Evolutionary conservation across 805 yeast species (phyloP), one percentile per base, ranked within the genome.

Genomic region (Lipomyces orientalis): DNA sequence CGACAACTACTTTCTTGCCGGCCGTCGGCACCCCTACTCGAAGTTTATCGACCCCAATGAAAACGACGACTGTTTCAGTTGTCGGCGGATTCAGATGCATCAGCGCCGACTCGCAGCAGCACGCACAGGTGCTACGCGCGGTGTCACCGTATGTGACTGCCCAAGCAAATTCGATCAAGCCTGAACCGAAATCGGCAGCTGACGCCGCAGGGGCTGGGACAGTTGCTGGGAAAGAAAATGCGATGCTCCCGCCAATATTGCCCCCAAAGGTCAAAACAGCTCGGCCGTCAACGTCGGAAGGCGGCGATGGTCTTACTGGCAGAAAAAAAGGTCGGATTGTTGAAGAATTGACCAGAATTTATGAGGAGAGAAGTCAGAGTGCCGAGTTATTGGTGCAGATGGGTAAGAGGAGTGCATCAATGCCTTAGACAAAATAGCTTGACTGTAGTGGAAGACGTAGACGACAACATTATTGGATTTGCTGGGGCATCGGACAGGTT

Each of bases 301-400:
- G 19, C 14, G 62, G 2, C 5, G 58, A 19, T 6, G 43, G 25
- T 10, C 31, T 43, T 43, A 33, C 35, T 16, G 60, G 64, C 22
- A 35, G 72, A 58, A 68, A 66, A 52, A 64, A 65, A 34, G 73
- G 73, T 16, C 55, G 60, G 61, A 54, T 71, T 39, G 71, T 71
- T n/a, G 69, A 71, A 58, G 70, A 71, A 49, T 62, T 71, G 49
- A 37, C 72, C 5, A 43, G 59, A 29, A 62, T 71, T 10, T 71
- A 70, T 43, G 73, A 71, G 49, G 73, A 71, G 62, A 62, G 73
- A 29, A 66, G 71, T 39, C 71, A 70, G 66, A 69, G 69, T 33
- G 73, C 69, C 5, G 65, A 64, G 60, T 39, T 67, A 51, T 60
- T 70, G 34, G 64, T 67, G 51, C 69, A 62, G 55, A 43, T 69